These are phyloP conservation scores for Halenospora varia DNA, from an alignment of 495 filamentous ascomycete species.

Conservation along the genomic window DNA sequence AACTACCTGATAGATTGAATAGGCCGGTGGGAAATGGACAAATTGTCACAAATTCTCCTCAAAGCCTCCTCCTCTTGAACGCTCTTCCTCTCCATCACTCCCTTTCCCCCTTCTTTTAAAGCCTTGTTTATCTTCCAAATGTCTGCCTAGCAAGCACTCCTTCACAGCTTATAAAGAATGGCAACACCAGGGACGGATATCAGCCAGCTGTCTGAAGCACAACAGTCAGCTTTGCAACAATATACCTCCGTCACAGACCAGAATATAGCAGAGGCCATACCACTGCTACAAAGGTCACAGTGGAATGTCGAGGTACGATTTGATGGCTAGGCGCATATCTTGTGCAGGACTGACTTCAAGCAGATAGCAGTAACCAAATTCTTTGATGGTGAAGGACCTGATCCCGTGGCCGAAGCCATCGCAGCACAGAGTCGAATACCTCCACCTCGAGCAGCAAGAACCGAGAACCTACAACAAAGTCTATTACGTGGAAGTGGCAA, in stretches of 20 bases:
- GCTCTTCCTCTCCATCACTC: not conserved
- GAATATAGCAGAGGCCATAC: conserved; percentile 70
- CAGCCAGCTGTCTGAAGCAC: conserved; percentile 62
- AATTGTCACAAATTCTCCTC: not conserved
- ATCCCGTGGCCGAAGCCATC: conserved; percentile 58
- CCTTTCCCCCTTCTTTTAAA: not conserved
- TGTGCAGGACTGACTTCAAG: conserved; percentile 13
- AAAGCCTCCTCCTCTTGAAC: not conserved
- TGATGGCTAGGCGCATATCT: not conserved
- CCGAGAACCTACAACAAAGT: conserved; percentile 68
- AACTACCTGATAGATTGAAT: too few relatives aligned
- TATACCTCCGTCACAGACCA: conserved; percentile 87
- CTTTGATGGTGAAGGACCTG: conserved; percentile 90
- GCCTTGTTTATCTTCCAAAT: not conserved
- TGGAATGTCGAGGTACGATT: conserved; percentile 87
- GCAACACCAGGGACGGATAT: conserved; percentile 47
- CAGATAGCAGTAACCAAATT: conserved; percentile 95
- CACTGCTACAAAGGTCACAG: conserved; percentile 76
- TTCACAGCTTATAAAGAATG: conserved; percentile 8
- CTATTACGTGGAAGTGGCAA: conserved; percentile 29
- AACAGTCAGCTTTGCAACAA: conserved; percentile 79
- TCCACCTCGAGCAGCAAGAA: conserved; percentile 51
- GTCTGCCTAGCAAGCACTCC: not conserved
- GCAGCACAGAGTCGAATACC: conserved; percentile 54
- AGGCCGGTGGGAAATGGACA: too few relatives aligned